phyloP scores from a whole-genome alignment of 1,139 yeast species.

The Yamadazyma mexicana region DNA sequence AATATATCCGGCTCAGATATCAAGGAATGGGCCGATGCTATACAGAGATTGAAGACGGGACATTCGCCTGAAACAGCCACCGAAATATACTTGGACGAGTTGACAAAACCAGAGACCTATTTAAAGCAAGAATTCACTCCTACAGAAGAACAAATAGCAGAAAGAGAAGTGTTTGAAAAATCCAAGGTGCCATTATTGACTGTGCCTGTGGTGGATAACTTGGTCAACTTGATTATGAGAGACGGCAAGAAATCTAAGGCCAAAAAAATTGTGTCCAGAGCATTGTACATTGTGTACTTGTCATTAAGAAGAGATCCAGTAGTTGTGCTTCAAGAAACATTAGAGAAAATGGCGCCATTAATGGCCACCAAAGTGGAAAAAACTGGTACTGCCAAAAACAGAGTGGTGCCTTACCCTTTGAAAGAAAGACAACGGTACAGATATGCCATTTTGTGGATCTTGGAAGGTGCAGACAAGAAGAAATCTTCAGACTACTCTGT shows the following conservation, averaged over 20 bases:
- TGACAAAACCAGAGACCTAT: slow-evolving; percentile 35
- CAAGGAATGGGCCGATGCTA: slow-evolving; percentile 65
- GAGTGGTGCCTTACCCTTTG: slow-evolving; percentile 79
- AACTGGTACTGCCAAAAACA: slow-evolving; percentile 84
- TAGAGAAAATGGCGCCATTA: slow-evolving; percentile 85
- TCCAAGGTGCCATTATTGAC: slow-evolving; percentile 59
- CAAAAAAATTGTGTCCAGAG: slow-evolving; percentile 69
- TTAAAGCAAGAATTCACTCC: slow-evolving; percentile 52
- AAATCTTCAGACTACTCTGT: slow-evolving; percentile 81
- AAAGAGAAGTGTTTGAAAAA: slow-evolving; percentile 50
- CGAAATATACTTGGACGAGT: slow-evolving; percentile 45
- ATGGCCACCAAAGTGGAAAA: slow-evolving; percentile 75
- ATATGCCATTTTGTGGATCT: slow-evolving; percentile 86
- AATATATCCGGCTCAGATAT: slow-evolving; percentile 54
- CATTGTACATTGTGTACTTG: slow-evolving; percentile 77
- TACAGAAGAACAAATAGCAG: slow-evolving; percentile 56
- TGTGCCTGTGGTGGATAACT: slow-evolving; percentile 73
- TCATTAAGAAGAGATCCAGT: slow-evolving; percentile 77
- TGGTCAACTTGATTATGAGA: slow-evolving; percentile 88
- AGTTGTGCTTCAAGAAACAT: slow-evolving; percentile 64
- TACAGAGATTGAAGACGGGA: slow-evolving; percentile 53
- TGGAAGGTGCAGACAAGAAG: slow-evolving; percentile 80
- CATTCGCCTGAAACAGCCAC: slow-evolving; percentile 29
- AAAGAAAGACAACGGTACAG: slow-evolving; percentile 80
- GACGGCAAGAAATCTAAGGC: slow-evolving; percentile 88